A percentile compares a stretch with the other conserved stretches of the same genome.
Evolutionary conservation across 2,329 filamentous ascomycete species (phyloP).

Genomic region (Trematosphaeria pertusa): DNA sequence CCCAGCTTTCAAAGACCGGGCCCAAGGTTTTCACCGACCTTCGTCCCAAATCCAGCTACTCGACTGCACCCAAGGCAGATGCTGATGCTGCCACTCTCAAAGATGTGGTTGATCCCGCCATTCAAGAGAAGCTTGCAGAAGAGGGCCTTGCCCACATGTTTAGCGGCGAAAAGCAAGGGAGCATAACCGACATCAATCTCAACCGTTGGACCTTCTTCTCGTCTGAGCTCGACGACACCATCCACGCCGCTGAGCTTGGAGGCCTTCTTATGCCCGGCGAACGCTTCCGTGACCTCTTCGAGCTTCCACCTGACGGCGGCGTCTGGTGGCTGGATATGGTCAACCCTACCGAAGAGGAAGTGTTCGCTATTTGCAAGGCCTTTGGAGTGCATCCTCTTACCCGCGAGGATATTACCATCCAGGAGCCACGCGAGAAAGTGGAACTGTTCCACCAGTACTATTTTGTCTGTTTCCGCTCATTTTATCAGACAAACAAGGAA

Average conservation of each 20-base stretch:
- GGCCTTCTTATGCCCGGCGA: slow-evolving; percentile 90
- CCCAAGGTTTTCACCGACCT: slow-evolving; percentile 68
- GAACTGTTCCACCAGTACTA: slow-evolving; percentile 98
- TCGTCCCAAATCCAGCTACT: slow-evolving; percentile 52
- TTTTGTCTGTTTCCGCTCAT: slow-evolving; percentile 96
- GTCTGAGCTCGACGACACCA: slow-evolving; percentile 89
- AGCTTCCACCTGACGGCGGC: slow-evolving; percentile 72
- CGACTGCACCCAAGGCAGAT: slow-evolving; percentile 46
- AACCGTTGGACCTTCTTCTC: slow-evolving; percentile 98
- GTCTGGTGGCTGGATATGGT: slow-evolving; percentile 99
- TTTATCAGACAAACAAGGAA: slow-evolving; percentile 80
- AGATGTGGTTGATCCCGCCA: slow-evolving; percentile 31
- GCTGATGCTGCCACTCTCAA: slow-evolving; percentile 39
- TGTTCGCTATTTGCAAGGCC: slow-evolving; percentile 86
- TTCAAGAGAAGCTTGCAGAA: slow-evolving; percentile 54
- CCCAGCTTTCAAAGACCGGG: slow-evolving; percentile 56
- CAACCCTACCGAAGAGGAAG: slow-evolving; percentile 86
- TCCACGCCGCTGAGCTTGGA: slow-evolving; percentile 87
- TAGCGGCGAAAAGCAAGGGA: slow-evolving; percentile 33
- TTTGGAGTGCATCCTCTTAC: slow-evolving; percentile 96
- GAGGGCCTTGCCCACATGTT: slow-evolving; percentile 46
- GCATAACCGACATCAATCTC: slow-evolving; percentile 56
- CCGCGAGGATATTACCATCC: slow-evolving; percentile 92
- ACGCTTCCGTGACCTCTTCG: slow-evolving; percentile 86
- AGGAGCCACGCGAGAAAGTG: slow-evolving; percentile 97